Evolutionary conservation across 352 stramenopile genomes (phyloP).

Genomic region (Phytopythium mirpurense): DNA sequence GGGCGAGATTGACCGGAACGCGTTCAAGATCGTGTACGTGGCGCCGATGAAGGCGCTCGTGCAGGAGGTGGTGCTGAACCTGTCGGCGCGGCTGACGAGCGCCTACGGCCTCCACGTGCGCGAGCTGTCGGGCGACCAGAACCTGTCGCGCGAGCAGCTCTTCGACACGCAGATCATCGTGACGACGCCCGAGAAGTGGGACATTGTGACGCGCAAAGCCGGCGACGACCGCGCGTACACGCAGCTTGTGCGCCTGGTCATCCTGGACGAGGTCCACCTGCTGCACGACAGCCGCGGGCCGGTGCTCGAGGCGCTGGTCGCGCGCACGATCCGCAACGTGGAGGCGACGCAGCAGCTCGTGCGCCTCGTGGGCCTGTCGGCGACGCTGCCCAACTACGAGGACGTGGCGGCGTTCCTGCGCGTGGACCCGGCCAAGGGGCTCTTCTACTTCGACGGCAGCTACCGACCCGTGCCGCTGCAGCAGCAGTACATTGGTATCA

Average conservation of each 20-base stretch:
- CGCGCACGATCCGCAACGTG: constrained; percentile 96
- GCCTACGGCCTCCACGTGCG: constrained; percentile 94
- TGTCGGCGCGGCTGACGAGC: constrained; percentile 89
- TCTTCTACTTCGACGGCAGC: constrained; percentile 99
- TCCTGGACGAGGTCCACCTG: constrained; percentile 99
- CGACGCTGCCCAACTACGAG: constrained; percentile 99
- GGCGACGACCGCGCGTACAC: constrained; percentile 97
- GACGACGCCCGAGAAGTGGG: constrained; percentile 99
- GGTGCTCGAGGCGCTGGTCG: constrained; percentile 97
- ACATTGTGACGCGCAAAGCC: constrained; percentile 99
- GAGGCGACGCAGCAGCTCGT: constrained; percentile 97
- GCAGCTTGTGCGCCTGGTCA: constrained; percentile 97
- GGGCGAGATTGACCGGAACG: constrained; percentile 90
- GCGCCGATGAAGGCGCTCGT: constrained; percentile 99
- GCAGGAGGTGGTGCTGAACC: constrained; percentile 99
- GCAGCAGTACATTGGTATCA: constrained; percentile 99
- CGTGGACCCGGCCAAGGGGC: constrained; percentile 95
- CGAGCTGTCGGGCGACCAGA: constrained; percentile 98
- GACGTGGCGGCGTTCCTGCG: constrained; percentile 98
- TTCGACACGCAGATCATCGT: constrained; percentile 99
- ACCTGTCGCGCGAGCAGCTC: constrained; percentile 96
- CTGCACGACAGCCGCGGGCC: constrained; percentile 98
- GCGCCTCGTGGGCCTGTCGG: constrained; percentile 96
- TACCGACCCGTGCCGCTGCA: constrained; percentile 98
- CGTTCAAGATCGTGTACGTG: constrained; percentile 99